A percentile compares a stretch with the other conserved stretches of the same genome.
Conservation (phyloP, 2,329 filamentous ascomycete genomes). For the Xylaria sp. region DNA sequence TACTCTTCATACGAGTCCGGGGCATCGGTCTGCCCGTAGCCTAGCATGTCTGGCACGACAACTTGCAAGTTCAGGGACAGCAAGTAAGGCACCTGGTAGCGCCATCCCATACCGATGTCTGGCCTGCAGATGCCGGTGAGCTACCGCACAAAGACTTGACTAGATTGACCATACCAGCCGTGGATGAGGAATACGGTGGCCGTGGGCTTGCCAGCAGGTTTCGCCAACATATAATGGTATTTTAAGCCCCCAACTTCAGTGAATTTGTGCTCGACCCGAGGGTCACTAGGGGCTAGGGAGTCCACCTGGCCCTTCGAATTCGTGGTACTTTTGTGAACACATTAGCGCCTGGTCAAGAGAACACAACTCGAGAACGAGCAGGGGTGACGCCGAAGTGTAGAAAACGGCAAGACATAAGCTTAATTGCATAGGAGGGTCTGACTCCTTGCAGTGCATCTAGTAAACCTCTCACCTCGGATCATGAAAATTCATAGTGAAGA, state of each 20-base stretch:
- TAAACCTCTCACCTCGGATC: slow-evolving; percentile 16
- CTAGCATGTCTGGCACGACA: slow-evolving; percentile 86
- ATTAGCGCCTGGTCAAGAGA: slow-evolving; percentile 20
- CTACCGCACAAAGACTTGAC: slow-evolving; percentile 7
- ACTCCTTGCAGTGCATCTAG: neutral
- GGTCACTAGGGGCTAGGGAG: slow-evolving; percentile 74
- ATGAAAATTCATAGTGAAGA: slow-evolving; percentile 17
- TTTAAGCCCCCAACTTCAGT: slow-evolving; percentile 73
- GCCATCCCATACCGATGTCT: slow-evolving; percentile 86
- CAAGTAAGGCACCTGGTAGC: slow-evolving; percentile 85
- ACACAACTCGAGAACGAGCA: too few species aligned
- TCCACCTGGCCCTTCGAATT: slow-evolving; percentile 53
- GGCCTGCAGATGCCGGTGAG: slow-evolving; percentile 73
- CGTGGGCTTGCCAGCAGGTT: slow-evolving; percentile 57
- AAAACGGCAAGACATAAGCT: neutral
- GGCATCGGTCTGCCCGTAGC: slow-evolving; percentile 82
- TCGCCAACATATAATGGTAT: slow-evolving; percentile 73
- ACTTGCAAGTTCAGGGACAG: slow-evolving; percentile 79
- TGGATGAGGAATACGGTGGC: slow-evolving; percentile 62
- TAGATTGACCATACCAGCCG: slow-evolving; percentile 44
- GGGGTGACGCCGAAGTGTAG: neutral
- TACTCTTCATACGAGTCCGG: slow-evolving; percentile 73
- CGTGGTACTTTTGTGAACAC: slow-evolving; percentile 3
- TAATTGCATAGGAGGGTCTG: neutral
- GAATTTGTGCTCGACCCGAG: slow-evolving; percentile 72